A percentile compares a stretch with the other conserved stretches of the same genome.
Evolutionary conservation across 441 rosid species (phyloP).

Genomic region (Eruca vesicaria): DNA sequence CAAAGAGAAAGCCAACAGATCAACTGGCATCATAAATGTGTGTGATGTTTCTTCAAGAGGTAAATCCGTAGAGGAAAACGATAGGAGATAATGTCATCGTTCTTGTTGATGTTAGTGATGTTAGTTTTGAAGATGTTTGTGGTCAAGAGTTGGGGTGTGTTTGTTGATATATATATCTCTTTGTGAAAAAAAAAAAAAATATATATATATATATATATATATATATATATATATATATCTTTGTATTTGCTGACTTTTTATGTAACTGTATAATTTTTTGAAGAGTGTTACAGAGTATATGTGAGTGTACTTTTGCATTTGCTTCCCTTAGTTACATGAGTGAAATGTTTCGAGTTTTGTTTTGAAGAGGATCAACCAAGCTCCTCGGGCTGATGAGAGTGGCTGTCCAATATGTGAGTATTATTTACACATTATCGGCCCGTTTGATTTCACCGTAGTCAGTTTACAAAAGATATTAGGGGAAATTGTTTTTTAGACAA

Average conservation of each 20-base stretch:
- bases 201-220: too few relatives aligned
- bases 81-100: slow-evolving; percentile 29
- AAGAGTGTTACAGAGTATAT: not conserved
- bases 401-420: not conserved
- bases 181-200: too few relatives aligned
- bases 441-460: not conserved
- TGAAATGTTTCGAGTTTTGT: not conserved
- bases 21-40: slow-evolving; percentile 97
- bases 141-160: slow-evolving; percentile 48
- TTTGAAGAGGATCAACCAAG: not conserved
- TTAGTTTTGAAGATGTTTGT: slow-evolving; percentile 29
- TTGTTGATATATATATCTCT: slow-evolving; percentile 65
- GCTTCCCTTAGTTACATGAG: not conserved
- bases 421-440: not conserved
- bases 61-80: slow-evolving; percentile 73
- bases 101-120: slow-evolving; percentile 22
- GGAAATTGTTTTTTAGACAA: too few relatives aligned
- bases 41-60: slow-evolving; percentile 84
- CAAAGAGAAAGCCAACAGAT: slow-evolving; percentile 80
- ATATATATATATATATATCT: too few relatives aligned
- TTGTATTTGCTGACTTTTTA: too few relatives aligned
- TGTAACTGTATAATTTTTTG: not conserved
- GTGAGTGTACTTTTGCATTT: not conserved
- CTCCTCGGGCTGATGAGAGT: not conserved
- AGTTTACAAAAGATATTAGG: too few relatives aligned